Conservation (phyloP, 164 flowering plant species). For the Cinnamomum micranthum region DNA sequence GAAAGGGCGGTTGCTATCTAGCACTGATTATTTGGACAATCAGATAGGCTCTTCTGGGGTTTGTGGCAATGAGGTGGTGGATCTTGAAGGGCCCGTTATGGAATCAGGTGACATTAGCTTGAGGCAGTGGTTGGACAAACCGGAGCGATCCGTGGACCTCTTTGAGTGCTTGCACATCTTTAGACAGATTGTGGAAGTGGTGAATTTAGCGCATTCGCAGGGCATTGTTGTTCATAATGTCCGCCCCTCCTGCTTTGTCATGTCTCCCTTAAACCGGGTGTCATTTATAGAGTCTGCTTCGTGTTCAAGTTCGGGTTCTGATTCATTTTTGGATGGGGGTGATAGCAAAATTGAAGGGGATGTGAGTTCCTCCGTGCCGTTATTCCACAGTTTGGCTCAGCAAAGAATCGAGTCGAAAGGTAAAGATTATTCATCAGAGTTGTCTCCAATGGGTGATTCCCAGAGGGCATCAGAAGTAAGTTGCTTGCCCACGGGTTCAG, state of each 20-base stretch:
- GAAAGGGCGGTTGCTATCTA: conserved; percentile 24
- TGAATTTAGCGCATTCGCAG: conserved; percentile 79
- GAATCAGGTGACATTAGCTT: conserved; percentile 74
- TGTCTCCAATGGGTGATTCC: conserved; percentile 16
- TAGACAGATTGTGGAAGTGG: conserved; percentile 79
- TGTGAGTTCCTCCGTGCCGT: conserved; percentile 25
- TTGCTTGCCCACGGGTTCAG: conserved; percentile 52
- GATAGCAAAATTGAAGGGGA: conserved; percentile 33
- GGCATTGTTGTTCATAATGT: conserved; percentile 85
- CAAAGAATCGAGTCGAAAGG: conserved; percentile 17
- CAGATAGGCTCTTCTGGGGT: conserved; percentile 42
- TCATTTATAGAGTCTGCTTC: conserved; percentile 94
- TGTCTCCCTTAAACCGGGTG: conserved; percentile 85
- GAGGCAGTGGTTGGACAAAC: conserved; percentile 92
- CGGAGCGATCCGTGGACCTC: conserved; percentile 58
- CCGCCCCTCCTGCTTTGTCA: conserved; percentile 93
- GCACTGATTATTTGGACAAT: conserved; percentile 29
- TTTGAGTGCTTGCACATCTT: conserved; percentile 87
- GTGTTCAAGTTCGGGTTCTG: conserved; percentile 85
- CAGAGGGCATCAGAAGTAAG: conserved; percentile 35
- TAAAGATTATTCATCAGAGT: conserved; percentile 18
- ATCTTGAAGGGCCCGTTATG: conserved; percentile 20
- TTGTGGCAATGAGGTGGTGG: conserved; percentile 38
- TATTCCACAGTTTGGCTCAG: conserved; percentile 23
- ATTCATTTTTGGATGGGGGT: conserved; percentile 52